Evolutionary conservation across 805 yeast species (phyloP), one percentile per base, ranked within the genome.

Genomic region (Candida bentonensis): DNA sequence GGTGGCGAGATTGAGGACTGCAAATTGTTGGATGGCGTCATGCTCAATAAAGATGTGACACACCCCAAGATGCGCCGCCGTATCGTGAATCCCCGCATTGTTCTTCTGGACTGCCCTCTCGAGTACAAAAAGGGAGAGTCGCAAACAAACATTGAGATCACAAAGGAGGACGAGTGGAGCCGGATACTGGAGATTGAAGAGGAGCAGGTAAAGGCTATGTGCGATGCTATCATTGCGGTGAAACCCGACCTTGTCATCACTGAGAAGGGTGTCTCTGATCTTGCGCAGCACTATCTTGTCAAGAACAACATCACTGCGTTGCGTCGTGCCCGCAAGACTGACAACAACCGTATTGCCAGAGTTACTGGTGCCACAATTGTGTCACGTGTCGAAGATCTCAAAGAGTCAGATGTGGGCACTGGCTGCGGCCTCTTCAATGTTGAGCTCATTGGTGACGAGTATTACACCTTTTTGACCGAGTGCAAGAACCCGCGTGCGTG

Each of bases 111-210:
- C 66, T 88, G 96, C 65, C 96, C 99, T 11, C 72, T 92, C 55
- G 99, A 92, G 67, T 92, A 92, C 69, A 92, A 92, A 69, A 92
- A 92, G 73, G 99, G 98, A 52, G 99, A 92, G 68, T 87, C 96
- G 2, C 98, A 92, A 65, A 92, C 97, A 44, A 89, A 92, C 65
- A 85, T 92, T 53, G 99, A 92, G 68, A 88, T 92, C 63, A 82
- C 95, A 39, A 86, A 86, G 57, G 97, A 89, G 64, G 83, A 79
- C 50, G 98, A 92, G 67, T 92, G 97, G 97, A 81, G 80, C 61
- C 78, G 97, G 64, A 77, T 92, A 50, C 70, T 92, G 57, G 87
- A 89, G 67, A 89, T 92, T 59, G 99, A 92, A 67, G 99, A 92
- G 68, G 98, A 92, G 64, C 99, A 92, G 67, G 88, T 92, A 50